phyloP scores from a whole-genome alignment of 495 filamentous ascomycete species.

The Daldinia caldariorum region DNA sequence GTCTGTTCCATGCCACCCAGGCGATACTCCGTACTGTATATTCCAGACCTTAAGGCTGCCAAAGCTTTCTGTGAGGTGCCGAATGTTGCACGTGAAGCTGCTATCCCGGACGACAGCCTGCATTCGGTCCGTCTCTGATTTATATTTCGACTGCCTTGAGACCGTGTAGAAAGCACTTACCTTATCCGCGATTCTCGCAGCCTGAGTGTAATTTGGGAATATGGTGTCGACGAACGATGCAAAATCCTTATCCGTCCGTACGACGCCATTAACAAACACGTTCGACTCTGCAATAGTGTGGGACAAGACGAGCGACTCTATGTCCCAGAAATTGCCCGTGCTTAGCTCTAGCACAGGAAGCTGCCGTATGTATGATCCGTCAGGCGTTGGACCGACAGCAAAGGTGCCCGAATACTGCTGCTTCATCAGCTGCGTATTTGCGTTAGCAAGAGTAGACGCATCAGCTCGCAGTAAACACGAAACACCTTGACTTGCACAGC shows the following conservation, averaged over 20 bases:
- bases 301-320: constrained; percentile 11
- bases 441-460: constrained; percentile 39
- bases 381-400: constrained; percentile 57
- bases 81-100: neutral
- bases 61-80: neutral
- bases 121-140: neutral
- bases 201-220: neutral
- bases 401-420: constrained; percentile 52
- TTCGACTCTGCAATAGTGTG: neutral
- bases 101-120: neutral
- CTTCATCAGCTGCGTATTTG: constrained; percentile 53
- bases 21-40: neutral
- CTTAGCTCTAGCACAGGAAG: constrained; percentile 56
- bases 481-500: neutral
- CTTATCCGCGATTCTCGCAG: neutral
- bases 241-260: neutral
- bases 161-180: neutral
- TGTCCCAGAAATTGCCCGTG: constrained; percentile 56
- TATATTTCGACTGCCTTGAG: neutral
- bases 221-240: neutral
- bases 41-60: neutral
- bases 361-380: constrained; percentile 58
- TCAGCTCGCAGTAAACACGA: neutral
- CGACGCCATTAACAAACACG: neutral
- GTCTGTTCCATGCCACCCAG: neutral